Base-by-base conservation (phyloP, 257 asterid genomes). In the Solanum sejunctum region DNA sequence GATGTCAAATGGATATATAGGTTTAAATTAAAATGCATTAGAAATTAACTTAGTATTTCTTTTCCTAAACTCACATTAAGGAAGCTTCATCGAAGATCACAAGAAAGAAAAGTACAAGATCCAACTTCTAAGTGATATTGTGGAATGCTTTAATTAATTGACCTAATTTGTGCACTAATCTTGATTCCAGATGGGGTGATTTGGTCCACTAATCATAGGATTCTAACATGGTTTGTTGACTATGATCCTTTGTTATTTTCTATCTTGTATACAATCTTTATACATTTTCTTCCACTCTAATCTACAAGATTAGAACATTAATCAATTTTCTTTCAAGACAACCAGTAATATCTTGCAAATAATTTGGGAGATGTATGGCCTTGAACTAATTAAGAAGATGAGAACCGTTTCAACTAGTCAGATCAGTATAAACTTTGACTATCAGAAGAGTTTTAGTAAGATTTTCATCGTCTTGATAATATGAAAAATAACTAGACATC, bases 111-210 rank as follows among this genome's bases (percentile, higher is more conserved):
- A 70, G 85, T 72, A 70, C 78, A 84, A 80, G 45, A 51, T 80
- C 83, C 60, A 70, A 80, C 36, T 61, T 45, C 75, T 75, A 41
- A 60, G 21, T 82, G 47, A 16, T 82, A 8, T 61, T 66, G 73
- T 61, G 72, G 72, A 64, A 61, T 57, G 57, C 61, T 52, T 55
- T 79, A 26, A 57, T 36, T 32, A 3, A 39, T 80, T 85, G 84
- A 87, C 86, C 87, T 84, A 87, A 84, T 80, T 80, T 10, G 80
- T 51, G 80, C 89, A 87, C 87, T 80, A 80, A 61, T 41, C 73
- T 70, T 36, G 57, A 81, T 43, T 57, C 5, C 55, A 51, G 81
- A 55, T 72, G 60, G 66, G 12, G 67, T 45, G 7, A 78, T 79
- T 71, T 60, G 43, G 58, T 85, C 83, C 67, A 69, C 86, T 83